These are phyloP conservation scores for Candida silvatica DNA, from an alignment of 805 yeast species.

Conservation along the genomic window DNA sequence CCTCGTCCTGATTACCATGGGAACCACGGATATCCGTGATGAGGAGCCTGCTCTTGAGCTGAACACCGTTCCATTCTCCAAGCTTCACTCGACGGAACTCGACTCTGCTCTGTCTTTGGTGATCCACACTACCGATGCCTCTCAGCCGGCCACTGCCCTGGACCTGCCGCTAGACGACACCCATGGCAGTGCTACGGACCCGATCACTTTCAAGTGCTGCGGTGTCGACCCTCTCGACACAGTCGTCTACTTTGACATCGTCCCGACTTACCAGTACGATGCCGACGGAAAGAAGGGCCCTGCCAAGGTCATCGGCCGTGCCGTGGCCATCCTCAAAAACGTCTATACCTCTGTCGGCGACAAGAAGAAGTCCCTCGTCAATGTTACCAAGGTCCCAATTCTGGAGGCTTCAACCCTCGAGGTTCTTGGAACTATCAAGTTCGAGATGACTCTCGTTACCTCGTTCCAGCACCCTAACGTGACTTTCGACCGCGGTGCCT, in stretches of 20 bases:
- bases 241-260: constrained; percentile 69
- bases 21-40: constrained; percentile 73
- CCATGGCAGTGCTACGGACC: constrained; percentile 59
- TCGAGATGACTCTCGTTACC: constrained; percentile 63
- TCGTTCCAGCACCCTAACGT: constrained; percentile 68
- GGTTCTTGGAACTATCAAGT: constrained; percentile 66
- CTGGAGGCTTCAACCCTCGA: constrained; percentile 65
- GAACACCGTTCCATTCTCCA: constrained; percentile 66
- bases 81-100: constrained; percentile 71
- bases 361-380: constrained; percentile 57
- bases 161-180: constrained; percentile 83
- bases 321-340: constrained; percentile 61
- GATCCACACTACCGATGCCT: constrained; percentile 34
- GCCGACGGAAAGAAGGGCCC: constrained; percentile 3
- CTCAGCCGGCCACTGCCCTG: constrained; percentile 47
- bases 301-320: constrained; percentile 62
- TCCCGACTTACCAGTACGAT: constrained; percentile 66
- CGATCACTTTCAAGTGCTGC: constrained; percentile 62
- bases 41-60: constrained; percentile 52
- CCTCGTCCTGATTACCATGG: constrained; percentile 72
- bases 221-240: constrained; percentile 39
- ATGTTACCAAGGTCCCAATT: constrained; percentile 63
- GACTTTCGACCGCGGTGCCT: constrained; percentile 66
- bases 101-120: constrained; percentile 82
- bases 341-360: constrained; percentile 61